Base-by-base conservation (phyloP, 192 early-diverging fungal species). In the Coemansia sp. region DNA sequence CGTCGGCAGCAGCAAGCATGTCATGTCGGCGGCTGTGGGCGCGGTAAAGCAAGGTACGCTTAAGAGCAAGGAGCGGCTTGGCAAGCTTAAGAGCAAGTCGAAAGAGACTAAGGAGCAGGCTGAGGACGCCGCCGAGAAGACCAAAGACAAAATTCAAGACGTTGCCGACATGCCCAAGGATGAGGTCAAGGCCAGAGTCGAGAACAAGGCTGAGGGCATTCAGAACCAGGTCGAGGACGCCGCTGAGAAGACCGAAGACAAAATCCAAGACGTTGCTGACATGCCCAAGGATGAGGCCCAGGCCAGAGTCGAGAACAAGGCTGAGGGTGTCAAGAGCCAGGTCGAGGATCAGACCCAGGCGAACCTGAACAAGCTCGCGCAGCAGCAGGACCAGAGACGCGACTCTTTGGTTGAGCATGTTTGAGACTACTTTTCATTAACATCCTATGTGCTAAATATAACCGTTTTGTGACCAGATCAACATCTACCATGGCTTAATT, bases 31-130 rank as follows among this genome's bases (percentile, higher is more conserved):
- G 18, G 73, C 70, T 5, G 75, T 67, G 36, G 44, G 38, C 44
- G 40, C 75, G 3, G 72, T 64, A 20, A 71, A 75, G 44, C 74
- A 78, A 63, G 64, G 80, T 22, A 43, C 67, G 34, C 20, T 72
- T 63, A 65, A 67, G 36, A 47, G 75, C 69, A 83, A 78, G 70
- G 59, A 70, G 20, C 66, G 67, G 59, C 13, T 63, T 22, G 38
- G 12, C 38, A 72, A 66, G 67, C 36, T 67, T 29, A 61, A 60
- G 16, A 20, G 7, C 44, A 65, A 70, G 10, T 31, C 66, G 42
- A 73, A 73, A 34, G 33, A 18, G n/a, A 31, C 57, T 16, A 60
- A 60, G 57, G 57, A 60, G 16, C 40, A 67, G 66, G 34, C 16
- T 8, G 29, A n/a, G 44, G 65, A n/a, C 11, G 36, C 31, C 20